These are phyloP conservation scores for Fusarium luffae DNA, from an alignment of 2,329 filamentous ascomycete species.

Conservation along the genomic window DNA sequence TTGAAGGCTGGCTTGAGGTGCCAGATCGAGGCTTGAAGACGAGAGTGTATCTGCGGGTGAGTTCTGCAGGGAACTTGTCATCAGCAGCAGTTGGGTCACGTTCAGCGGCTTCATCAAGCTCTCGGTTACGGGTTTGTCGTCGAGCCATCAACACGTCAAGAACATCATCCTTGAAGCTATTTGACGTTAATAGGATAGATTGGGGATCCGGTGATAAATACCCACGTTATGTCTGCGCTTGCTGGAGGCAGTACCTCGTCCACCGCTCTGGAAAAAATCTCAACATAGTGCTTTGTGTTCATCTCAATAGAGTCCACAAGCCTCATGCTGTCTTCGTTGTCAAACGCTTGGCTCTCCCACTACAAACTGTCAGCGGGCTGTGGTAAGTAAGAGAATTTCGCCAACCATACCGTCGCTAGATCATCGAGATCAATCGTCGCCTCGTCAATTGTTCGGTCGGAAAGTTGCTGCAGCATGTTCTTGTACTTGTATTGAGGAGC, in stretches of 20 bases:
- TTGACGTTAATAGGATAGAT: slow-evolving; percentile 6
- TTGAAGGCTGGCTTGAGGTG: slow-evolving; percentile 70
- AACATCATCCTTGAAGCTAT: slow-evolving; percentile 94
- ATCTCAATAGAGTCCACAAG: slow-evolving; percentile 86
- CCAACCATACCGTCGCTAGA: slow-evolving; percentile 72
- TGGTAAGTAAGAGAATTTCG: background rate
- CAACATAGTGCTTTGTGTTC: slow-evolving; percentile 96
- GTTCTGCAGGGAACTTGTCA: slow-evolving; percentile 88
- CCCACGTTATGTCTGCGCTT: slow-evolving; percentile 79
- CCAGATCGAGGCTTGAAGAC: slow-evolving; percentile 94
- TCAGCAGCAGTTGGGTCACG: slow-evolving; percentile 73
- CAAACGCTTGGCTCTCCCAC: slow-evolving; percentile 76
- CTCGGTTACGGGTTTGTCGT: slow-evolving; percentile 85
- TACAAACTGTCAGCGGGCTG: slow-evolving; percentile 51
- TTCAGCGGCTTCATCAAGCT: slow-evolving; percentile 74
- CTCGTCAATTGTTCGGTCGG: slow-evolving; percentile 81
- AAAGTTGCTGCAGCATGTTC: slow-evolving; percentile 85
- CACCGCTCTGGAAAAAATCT: slow-evolving; percentile 87
- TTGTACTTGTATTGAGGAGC: slow-evolving; percentile 86
- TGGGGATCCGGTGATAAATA: background rate
- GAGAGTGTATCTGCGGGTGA: slow-evolving; percentile 93
- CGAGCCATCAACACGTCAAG: slow-evolving; percentile 97
- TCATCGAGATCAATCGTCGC: slow-evolving; percentile 92
- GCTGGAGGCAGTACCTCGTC: slow-evolving; percentile 87
- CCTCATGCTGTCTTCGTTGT: slow-evolving; percentile 70